Conservation (phyloP, 306 rosid genomes). For the Rubus idaeus region DNA sequence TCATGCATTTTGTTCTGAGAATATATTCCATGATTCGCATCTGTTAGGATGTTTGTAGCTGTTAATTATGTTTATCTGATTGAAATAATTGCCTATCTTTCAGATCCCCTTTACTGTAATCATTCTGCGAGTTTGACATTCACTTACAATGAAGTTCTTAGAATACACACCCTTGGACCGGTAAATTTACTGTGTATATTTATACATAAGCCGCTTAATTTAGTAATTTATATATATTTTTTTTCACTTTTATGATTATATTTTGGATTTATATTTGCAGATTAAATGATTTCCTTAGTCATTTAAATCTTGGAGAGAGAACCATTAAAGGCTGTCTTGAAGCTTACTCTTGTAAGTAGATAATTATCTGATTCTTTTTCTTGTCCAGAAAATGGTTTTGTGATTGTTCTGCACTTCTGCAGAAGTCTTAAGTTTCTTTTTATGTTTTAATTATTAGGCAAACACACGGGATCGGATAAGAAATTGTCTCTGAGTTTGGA, state of each 20-base stretch:
- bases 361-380: neutral
- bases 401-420: constrained; percentile 8
- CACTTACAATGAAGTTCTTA: constrained; percentile 67
- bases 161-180: constrained; percentile 84
- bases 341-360: constrained; percentile 89
- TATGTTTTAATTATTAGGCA: constrained; percentile 48
- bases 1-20: neutral
- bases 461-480: constrained; percentile 91
- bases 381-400: neutral
- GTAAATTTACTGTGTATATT: constrained; percentile 34
- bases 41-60: neutral
- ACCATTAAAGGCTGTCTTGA: constrained; percentile 82
- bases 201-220: neutral
- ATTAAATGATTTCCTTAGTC: constrained; percentile 64
- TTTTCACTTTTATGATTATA: neutral
- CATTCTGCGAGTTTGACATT: neutral
- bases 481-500: constrained; percentile 89
- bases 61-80: neutral
- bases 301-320: constrained; percentile 90
- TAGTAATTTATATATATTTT: neutral
- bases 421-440: constrained; percentile 12
- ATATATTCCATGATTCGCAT: too few species aligned
- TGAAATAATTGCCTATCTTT: constrained; percentile 5
- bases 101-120: constrained; percentile 9
- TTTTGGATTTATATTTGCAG: constrained; percentile 34